phyloP scores from a whole-genome alignment of 2,329 filamentous ascomycete species.

The Dactylellina sp. region DNA sequence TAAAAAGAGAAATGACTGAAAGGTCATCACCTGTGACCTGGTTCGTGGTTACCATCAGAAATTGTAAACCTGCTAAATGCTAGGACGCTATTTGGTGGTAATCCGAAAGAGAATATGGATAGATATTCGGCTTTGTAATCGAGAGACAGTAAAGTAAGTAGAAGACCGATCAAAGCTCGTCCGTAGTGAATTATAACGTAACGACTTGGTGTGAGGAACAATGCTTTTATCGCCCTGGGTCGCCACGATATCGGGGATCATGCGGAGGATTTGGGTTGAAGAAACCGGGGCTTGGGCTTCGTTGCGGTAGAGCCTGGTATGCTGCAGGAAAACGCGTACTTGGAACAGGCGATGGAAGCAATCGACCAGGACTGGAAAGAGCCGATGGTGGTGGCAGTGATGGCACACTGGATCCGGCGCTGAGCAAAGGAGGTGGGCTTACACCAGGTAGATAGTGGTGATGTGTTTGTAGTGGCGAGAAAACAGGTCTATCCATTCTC shows the following conservation, averaged over 20 bases:
- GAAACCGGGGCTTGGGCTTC: conserved; percentile 49
- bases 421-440: conserved; percentile 43
- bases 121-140: too few species aligned
- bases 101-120: too few species aligned
- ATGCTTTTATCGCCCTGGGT: conserved; percentile 3
- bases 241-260: conserved; percentile 29
- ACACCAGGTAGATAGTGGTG: conserved; percentile 49
- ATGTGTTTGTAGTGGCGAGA: conserved; percentile 45
- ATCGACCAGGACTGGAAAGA: conserved; percentile 40
- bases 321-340: conserved; percentile 46
- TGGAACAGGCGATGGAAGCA: conserved; percentile 47
- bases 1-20: background rate
- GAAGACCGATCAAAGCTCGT: too few species aligned
- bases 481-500: conserved; percentile 30
- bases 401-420: conserved; percentile 38
- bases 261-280: conserved; percentile 29
- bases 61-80: too few species aligned
- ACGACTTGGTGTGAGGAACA: too few species aligned
- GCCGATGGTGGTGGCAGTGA: conserved; percentile 47
- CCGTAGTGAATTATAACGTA: too few species aligned
- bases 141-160: too few species aligned
- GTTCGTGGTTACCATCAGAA: too few species aligned
- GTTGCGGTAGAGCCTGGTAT: conserved; percentile 44
- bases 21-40: too few species aligned
- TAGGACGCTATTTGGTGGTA: too few species aligned